phyloP scores from a whole-genome alignment of 805 yeast genomes.

The Blastobotrys chiropterorum region DNA sequence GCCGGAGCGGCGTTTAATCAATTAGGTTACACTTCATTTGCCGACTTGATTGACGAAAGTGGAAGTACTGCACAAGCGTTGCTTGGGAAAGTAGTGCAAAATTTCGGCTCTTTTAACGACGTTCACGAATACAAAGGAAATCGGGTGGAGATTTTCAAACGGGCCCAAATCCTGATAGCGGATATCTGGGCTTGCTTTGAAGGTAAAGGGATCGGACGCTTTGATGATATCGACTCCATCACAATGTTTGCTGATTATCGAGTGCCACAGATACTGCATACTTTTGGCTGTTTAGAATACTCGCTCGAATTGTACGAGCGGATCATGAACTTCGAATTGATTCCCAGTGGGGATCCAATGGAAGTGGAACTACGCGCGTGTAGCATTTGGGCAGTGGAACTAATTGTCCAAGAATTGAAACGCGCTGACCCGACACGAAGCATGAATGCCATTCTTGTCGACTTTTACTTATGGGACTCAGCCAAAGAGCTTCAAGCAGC shows the following conservation, averaged over 20 bases:
- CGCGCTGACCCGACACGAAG: not conserved
- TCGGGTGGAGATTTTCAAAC: constrained; percentile 31
- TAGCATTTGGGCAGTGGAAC: constrained; percentile 38
- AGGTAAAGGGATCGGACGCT: constrained; percentile 32
- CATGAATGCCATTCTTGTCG: constrained; percentile 35
- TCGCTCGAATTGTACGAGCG: constrained; percentile 22
- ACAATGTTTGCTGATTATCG: constrained; percentile 45
- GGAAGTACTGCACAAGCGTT: constrained; percentile 30
- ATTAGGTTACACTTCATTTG: constrained; percentile 16
- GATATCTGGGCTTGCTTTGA: constrained; percentile 42
- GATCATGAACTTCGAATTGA: constrained; percentile 17
- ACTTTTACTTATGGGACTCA: constrained; percentile 41
- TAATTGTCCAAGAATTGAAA: constrained; percentile 15
- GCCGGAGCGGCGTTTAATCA: constrained; percentile 29
- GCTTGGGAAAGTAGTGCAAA: constrained; percentile 25
- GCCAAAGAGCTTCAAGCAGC: constrained; percentile 34
- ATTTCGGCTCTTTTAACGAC: constrained; percentile 34
- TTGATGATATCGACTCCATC: constrained; percentile 34
- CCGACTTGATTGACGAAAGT: constrained; percentile 23
- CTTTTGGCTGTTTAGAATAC: constrained; percentile 33
- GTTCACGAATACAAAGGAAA: constrained; percentile 25
- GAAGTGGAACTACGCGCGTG: constrained; percentile 40
- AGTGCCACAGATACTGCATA: constrained; percentile 38
- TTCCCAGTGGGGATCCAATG: constrained; percentile 29
- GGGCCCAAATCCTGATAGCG: constrained; percentile 39